Evolutionary conservation across 1,139 yeast genomes (phyloP).

Genomic region (Pneumocystis murina): DNA sequence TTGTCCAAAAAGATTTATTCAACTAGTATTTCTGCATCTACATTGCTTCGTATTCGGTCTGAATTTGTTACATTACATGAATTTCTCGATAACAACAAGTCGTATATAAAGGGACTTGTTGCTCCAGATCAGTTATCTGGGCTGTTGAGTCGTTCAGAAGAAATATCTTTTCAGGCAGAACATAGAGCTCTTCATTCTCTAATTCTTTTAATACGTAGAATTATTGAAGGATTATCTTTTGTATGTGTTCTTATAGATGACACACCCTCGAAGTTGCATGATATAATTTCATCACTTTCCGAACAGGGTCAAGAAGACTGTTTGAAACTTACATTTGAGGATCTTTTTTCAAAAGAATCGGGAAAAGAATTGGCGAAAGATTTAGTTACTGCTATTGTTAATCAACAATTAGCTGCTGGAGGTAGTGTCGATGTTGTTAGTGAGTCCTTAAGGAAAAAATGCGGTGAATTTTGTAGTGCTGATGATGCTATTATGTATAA

Average conservation of each 20-base stretch:
- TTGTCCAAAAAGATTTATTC: not conserved
- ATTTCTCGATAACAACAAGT: conserved; percentile 26
- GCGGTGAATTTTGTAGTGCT: conserved; percentile 89
- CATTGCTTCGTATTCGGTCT: conserved; percentile 6
- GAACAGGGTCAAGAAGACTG: conserved; percentile 53
- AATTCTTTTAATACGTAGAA: conserved; percentile 55
- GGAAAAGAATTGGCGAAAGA: conserved; percentile 69
- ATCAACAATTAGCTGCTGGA: conserved; percentile 79
- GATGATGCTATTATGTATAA: conserved; percentile 87
- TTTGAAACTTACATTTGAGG: conserved; percentile 52
- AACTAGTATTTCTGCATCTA: conserved; percentile 2
- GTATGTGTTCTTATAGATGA: conserved; percentile 71
- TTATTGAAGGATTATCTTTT: conserved; percentile 83
- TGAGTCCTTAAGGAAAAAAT: conserved; percentile 72
- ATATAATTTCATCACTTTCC: conserved; percentile 55
- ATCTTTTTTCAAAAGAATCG: conserved; percentile 51
- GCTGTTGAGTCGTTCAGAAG: conserved; percentile 24
- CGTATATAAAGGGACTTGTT: conserved; percentile 29
- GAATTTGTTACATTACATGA: conserved; percentile 18
- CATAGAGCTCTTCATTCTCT: conserved; percentile 76
- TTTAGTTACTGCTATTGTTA: conserved; percentile 72
- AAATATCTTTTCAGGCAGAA: conserved; percentile 77
- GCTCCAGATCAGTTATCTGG: conserved; percentile 22
- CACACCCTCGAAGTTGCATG: conserved; percentile 31
- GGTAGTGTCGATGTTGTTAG: conserved; percentile 86